Percentiles rank a stretch among this genome's conserved stretches.
Conservation (phyloP, 805 yeast species). For the Candida ascalaphidarum region DNA sequence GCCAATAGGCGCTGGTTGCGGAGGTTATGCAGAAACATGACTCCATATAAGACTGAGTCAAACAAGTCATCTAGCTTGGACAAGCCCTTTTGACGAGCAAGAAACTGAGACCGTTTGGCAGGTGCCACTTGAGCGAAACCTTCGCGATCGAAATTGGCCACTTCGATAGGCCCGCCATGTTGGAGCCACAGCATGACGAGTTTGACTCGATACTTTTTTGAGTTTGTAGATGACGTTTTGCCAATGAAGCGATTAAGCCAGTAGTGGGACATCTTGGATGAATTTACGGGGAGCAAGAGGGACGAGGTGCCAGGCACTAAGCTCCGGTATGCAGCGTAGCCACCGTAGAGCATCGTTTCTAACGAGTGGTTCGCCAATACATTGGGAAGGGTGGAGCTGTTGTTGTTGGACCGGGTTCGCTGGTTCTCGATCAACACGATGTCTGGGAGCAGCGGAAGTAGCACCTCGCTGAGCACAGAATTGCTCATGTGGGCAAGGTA, state of each 20-base stretch:
- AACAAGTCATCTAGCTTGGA: no score
- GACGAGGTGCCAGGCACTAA: constrained; percentile 3
- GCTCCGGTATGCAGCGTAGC: constrained; percentile 11
- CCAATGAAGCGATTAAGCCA: constrained; percentile 27
- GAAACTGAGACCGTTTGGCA: constrained; percentile 1
- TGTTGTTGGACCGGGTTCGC: constrained; percentile 26
- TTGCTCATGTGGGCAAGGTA: constrained; percentile 15
- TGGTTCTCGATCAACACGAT: constrained; percentile 30
- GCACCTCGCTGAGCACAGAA: constrained; percentile 12
- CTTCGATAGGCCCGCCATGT: neutral
- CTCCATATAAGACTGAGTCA: no score
- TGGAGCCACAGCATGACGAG: neutral
- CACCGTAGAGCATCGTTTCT: constrained; percentile 28
- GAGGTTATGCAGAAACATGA: no score
- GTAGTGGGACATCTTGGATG: constrained; percentile 28
- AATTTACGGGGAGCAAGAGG: constrained; percentile 23
- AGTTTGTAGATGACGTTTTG: no score
- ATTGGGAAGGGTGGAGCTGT: constrained; percentile 27
- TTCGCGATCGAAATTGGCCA: constrained; percentile 3
- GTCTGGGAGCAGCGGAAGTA: constrained; percentile 9
- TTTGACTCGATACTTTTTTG: constrained; percentile 1
- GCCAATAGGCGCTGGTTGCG: no score
- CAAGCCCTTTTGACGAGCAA: neutral
- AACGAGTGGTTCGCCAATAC: constrained; percentile 28
- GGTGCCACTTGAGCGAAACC: constrained; percentile 6